Percentiles rank a stretch among this genome's conserved stretches.
phyloP scores from a whole-genome alignment of 2,329 filamentous ascomycete species.

The Ilyonectria mors-panacis region DNA sequence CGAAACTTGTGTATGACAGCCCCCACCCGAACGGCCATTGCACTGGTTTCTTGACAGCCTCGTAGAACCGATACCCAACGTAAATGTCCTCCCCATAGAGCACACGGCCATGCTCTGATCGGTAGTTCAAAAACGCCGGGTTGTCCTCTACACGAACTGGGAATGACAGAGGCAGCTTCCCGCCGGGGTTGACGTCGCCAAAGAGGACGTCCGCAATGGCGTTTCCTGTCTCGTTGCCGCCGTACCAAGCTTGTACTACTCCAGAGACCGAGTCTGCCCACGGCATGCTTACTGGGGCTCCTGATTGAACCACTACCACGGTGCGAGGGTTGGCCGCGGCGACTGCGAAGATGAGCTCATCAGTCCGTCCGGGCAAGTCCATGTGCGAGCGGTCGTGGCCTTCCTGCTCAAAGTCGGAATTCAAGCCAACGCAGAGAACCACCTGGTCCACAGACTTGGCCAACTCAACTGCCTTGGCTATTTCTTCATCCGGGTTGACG shows the following conservation, averaged over 20 bases:
- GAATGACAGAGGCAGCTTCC: constrained; percentile 74
- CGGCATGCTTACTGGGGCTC: constrained; percentile 63
- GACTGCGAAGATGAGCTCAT: constrained; percentile 69
- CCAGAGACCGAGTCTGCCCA: constrained; percentile 64
- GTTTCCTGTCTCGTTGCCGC: constrained; percentile 80
- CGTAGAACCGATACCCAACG: constrained; percentile 80
- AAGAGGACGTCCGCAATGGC: constrained; percentile 78
- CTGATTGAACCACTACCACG: constrained; percentile 72
- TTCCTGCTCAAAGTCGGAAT: constrained; percentile 60
- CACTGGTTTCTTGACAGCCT: constrained; percentile 59
- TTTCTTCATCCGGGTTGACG: constrained; percentile 24
- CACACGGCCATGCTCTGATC: constrained; percentile 11
- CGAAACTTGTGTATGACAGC: constrained; percentile 77
- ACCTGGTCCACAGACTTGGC: constrained; percentile 71
- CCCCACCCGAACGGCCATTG: constrained; percentile 79
- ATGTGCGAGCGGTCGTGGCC: constrained; percentile 78
- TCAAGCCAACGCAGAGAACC: constrained; percentile 67
- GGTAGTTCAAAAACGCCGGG: constrained; percentile 24
- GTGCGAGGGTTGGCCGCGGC: constrained; percentile 69
- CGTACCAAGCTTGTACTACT: constrained; percentile 78
- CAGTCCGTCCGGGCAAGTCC: constrained; percentile 71
- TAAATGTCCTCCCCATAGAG: constrained; percentile 80
- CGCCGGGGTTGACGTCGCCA: constrained; percentile 68
- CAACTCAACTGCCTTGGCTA: constrained; percentile 42
- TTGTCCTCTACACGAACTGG: constrained; percentile 21